Base-by-base conservation (phyloP, 2,329 filamentous ascomycete species). In the Huntiella moniliformis region DNA sequence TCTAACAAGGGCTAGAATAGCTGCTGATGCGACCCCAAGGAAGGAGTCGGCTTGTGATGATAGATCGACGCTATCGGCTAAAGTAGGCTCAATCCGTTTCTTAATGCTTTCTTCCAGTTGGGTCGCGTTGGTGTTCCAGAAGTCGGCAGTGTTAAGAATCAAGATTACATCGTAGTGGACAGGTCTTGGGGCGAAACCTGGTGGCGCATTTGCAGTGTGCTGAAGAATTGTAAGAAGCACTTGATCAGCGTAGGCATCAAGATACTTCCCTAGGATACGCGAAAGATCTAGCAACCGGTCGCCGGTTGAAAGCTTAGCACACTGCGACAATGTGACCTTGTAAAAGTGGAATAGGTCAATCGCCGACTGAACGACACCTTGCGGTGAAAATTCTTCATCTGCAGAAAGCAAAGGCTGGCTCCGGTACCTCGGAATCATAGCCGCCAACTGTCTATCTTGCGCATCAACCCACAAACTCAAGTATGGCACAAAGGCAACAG, bases 341-440 rank as follows among this genome's bases (percentile, higher is more conserved):
- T 98, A 98, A 58, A 95, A 94, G 56, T 94, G 85, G 62, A 98
- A 98, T 0, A 98, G 73, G 58, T 98, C 91, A 39, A 93, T 95
- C 3, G 91, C 93, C 0, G 91, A 96, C 1, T 81, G 71, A 48
- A 95, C 88, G 47, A 98, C 88, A 38, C 84, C 77, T 58, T 93
- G 84, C 0, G 82, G 70, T 37, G 84, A 83, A 60, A 96, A 96
- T 47, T 98, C 91, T 54, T 98, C 91, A 53, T 95, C 91, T 0
- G 73, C 66, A 3, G 83, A 77, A 36, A 86, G 71, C 2, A 93
- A 69, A 0, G 85, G 81, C 54, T 94, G 85, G 50, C 71, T 74
- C 52, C 82, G 83, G 61, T 96, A 96, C 58, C 77, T 85, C 0
- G 86, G 86, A 52, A 98, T 83, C 62, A 96, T 76, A 5, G 68